Evolutionary conservation across 768 basidiomycete species (phyloP).

Genomic region (Calocybe indica): DNA sequence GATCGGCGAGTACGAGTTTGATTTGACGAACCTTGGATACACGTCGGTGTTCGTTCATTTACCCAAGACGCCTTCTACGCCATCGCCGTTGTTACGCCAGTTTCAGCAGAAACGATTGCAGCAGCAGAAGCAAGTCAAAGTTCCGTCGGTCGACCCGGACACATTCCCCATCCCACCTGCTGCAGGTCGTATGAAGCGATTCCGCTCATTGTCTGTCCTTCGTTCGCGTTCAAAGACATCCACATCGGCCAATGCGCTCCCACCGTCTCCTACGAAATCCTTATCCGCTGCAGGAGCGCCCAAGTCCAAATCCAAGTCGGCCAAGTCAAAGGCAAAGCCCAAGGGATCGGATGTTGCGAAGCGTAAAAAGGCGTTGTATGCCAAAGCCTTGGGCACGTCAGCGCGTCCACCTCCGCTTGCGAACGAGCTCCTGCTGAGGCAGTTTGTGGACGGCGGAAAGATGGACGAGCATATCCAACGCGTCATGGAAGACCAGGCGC

Average conservation of each 20-base stretch:
- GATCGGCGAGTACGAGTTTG: conserved; percentile 38
- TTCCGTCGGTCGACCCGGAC: conserved; percentile 2
- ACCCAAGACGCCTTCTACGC: conserved; percentile 43
- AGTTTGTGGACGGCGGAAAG: conserved; percentile 60
- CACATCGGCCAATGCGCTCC: conserved; percentile 4
- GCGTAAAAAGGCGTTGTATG: conserved; percentile 50
- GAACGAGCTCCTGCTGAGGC: conserved; percentile 64
- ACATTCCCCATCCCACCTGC: conserved; percentile 15
- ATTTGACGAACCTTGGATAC: conserved; percentile 60
- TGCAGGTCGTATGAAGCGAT: conserved; percentile 27
- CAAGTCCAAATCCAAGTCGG: conserved; percentile 9
- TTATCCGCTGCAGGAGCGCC: conserved; percentile 13
- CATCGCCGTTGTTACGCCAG: conserved; percentile 25
- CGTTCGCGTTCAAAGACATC: conserved; percentile 23
- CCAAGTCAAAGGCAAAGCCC: conserved; percentile 14
- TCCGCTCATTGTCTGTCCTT: conserved; percentile 49
- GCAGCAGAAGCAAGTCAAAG: conserved; percentile 5
- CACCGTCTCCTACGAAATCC: conserved; percentile 18
- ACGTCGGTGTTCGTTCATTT: conserved; percentile 60
- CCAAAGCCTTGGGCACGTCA: conserved; percentile 23
- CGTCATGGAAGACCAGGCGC: conserved; percentile 50
- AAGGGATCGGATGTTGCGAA: conserved; percentile 26
- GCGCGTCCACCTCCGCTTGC: conserved; percentile 48
- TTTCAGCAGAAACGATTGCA: conserved; percentile 9
- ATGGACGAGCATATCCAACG: conserved; percentile 49